phyloP scores from a whole-genome alignment of 805 yeast species.

The Candida dajiaensis region DNA sequence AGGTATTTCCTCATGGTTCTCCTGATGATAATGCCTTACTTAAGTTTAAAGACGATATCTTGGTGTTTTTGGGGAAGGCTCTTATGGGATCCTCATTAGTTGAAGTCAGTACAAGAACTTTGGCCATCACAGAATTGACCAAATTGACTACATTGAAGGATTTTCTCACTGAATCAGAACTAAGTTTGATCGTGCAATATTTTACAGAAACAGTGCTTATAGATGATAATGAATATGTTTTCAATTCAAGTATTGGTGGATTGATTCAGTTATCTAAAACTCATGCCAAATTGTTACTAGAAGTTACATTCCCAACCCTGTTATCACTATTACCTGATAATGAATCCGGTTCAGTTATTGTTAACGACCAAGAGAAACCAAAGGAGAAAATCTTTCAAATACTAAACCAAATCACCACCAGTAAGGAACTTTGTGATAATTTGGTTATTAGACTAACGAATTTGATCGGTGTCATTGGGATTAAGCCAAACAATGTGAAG shows the following conservation, averaged over 20 bases:
- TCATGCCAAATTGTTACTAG: constrained; percentile 37
- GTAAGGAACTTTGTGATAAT: constrained; percentile 30
- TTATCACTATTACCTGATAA: constrained; percentile 46
- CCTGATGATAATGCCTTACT: constrained; percentile 34
- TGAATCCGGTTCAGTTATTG: constrained; percentile 23
- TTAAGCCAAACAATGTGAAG: constrained; percentile 1
- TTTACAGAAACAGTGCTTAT: constrained; percentile 55
- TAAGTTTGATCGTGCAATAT: constrained; percentile 56
- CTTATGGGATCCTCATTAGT: constrained; percentile 59
- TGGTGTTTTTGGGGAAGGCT: constrained; percentile 63
- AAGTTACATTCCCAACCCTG: constrained; percentile 45
- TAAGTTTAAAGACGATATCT: constrained; percentile 56
- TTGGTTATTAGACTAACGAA: constrained; percentile 32
- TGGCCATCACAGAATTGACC: constrained; percentile 60
- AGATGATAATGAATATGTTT: constrained; percentile 45
- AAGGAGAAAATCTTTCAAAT: constrained; percentile 23
- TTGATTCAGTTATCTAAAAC: constrained; percentile 40
- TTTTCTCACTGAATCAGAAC: constrained; percentile 49
- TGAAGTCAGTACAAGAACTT: constrained; percentile 64
- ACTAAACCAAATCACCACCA: constrained; percentile 24
- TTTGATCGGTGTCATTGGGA: constrained; percentile 22
- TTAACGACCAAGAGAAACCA: constrained; percentile 21
- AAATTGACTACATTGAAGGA: constrained; percentile 44
- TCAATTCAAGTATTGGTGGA: constrained; percentile 48
- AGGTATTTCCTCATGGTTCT: constrained; percentile 34